Conservation (phyloP, 1,139 yeast genomes). For the Zygosaccharomyces pseudobailii region DNA sequence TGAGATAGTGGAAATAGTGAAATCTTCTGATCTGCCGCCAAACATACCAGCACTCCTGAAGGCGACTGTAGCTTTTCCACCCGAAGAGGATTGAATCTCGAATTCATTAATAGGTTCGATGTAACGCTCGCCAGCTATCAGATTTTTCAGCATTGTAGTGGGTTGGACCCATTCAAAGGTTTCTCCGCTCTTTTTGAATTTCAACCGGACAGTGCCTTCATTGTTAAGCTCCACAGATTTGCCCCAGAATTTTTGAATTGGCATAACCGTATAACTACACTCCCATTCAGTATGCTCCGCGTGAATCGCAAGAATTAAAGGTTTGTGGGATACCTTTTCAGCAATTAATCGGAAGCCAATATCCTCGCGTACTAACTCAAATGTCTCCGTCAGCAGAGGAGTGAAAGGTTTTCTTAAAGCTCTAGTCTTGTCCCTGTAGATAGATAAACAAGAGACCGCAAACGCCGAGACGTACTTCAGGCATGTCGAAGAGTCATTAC, state of each 20-base stretch:
- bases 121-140: conserved; percentile 92
- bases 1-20: conserved; percentile 52
- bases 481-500: conserved; percentile 49
- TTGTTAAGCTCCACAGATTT: conserved; percentile 81
- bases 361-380: conserved; percentile 76
- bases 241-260: conserved; percentile 93
- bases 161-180: conserved; percentile 79
- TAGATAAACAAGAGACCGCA: conserved; percentile 70
- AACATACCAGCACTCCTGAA: conserved; percentile 69
- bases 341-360: conserved; percentile 61
- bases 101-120: conserved; percentile 79
- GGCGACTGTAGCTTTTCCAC: conserved; percentile 63
- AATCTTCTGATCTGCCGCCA: conserved; percentile 85
- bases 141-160: conserved; percentile 71
- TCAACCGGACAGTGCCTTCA: conserved; percentile 60
- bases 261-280: conserved; percentile 68
- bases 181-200: conserved; percentile 60
- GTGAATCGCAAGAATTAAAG: conserved; percentile 74
- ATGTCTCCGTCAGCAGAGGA: conserved; percentile 85
- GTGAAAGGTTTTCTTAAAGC: conserved; percentile 85
- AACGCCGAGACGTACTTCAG: conserved; percentile 67
- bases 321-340: conserved; percentile 80
- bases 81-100: conserved; percentile 62
- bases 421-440: conserved; percentile 69
- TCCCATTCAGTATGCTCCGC: conserved; percentile 75